These are phyloP conservation scores for Aspergillus spinulosporus DNA, from an alignment of 2,329 filamentous ascomycete genomes.

Conservation along the genomic window DNA sequence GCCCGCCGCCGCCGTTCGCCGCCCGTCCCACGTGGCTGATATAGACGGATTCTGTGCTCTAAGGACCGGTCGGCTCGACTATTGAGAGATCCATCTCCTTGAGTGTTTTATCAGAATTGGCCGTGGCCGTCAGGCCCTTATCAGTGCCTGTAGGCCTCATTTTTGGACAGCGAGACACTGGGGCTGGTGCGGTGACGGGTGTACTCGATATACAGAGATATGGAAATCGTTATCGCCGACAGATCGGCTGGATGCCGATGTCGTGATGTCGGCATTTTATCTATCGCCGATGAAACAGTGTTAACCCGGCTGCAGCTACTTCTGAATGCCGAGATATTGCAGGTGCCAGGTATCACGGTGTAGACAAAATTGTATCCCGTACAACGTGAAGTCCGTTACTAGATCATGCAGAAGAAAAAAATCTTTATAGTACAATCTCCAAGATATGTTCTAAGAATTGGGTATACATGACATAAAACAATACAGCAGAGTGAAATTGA, in stretches of 20 bases:
- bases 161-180: not conserved
- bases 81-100: not conserved
- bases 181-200: not conserved
- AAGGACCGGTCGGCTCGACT: not conserved
- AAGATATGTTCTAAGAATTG: not conserved
- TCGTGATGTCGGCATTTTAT: not conserved
- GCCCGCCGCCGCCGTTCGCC: not conserved
- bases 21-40: not conserved
- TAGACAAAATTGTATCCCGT: not conserved
- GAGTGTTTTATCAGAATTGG: not conserved
- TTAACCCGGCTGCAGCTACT: not conserved
- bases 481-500: not conserved
- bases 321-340: not conserved
- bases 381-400: not conserved
- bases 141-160: not conserved
- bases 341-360: not conserved
- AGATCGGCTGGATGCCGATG: not conserved
- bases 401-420: not conserved
- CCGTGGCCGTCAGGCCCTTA: not conserved
- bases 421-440: constrained; percentile 7
- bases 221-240: not conserved
- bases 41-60: not conserved
- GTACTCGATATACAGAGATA: not conserved
- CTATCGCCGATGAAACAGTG: not conserved
- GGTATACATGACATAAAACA: constrained; percentile 5